Evolutionary conservation across 2,329 filamentous ascomycete genomes (phyloP).

Genomic region (Hymenotorrendiella dingleyae): DNA sequence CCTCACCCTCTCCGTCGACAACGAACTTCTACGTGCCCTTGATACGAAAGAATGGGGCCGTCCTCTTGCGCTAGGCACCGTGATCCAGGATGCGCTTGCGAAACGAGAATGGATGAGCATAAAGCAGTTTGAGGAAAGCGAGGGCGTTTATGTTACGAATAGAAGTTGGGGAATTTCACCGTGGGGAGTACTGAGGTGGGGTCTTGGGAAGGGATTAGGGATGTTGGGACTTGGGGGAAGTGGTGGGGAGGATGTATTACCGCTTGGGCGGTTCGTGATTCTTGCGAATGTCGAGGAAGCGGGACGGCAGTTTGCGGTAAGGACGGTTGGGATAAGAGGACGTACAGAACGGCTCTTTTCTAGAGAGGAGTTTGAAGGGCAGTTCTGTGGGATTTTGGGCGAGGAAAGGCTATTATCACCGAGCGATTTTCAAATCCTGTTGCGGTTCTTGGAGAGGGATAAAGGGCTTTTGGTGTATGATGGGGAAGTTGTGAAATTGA

Average conservation of each 20-base stretch:
- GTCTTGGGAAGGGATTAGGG: constrained; percentile 29
- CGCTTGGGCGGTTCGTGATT: constrained; percentile 59
- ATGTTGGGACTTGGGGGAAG: constrained; percentile 57
- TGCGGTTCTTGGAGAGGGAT: constrained; percentile 65
- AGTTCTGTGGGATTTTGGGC: constrained; percentile 49
- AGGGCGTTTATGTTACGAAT: constrained; percentile 60
- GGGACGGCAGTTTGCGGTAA: constrained; percentile 47
- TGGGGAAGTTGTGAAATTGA: constrained; percentile 70
- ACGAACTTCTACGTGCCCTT: constrained; percentile 63
- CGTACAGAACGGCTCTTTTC: constrained; percentile 64
- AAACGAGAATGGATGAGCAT: constrained; percentile 65
- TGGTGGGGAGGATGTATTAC: constrained; percentile 48
- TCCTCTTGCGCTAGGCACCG: constrained; percentile 73
- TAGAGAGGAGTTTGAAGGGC: constrained; percentile 55
- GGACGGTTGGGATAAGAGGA: constrained; percentile 37
- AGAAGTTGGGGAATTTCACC: constrained; percentile 60
- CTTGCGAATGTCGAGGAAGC: constrained; percentile 56
- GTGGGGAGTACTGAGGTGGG: constrained; percentile 70
- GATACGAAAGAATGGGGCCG: constrained; percentile 73
- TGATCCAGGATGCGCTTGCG: constrained; percentile 67
- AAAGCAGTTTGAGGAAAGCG: constrained; percentile 57
- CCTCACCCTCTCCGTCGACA: constrained; percentile 49
- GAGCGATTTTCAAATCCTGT: constrained; percentile 61
- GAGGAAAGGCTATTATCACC: constrained; percentile 48
- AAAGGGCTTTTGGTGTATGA: constrained; percentile 54